Percentiles rank a stretch among this genome's conserved stretches.
Conservation (phyloP, 176 grass and related monocot genomes). For the Dendrocalamus sinicus region DNA sequence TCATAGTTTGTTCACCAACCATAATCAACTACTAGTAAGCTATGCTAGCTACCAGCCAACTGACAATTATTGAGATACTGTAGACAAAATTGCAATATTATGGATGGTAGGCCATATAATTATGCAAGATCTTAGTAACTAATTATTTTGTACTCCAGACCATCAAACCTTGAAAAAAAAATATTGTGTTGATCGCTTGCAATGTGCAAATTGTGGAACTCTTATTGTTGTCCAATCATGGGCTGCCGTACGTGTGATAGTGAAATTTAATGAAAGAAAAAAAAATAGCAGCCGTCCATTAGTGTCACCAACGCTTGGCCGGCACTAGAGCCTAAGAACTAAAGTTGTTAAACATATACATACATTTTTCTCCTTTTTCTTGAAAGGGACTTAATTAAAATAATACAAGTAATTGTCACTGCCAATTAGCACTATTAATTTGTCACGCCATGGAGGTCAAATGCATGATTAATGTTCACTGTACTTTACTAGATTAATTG, state of each 20-base stretch:
- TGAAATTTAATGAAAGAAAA: slow-evolving; percentile 20
- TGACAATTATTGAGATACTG: background rate
- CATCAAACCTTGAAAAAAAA: background rate
- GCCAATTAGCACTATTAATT: slow-evolving; percentile 22
- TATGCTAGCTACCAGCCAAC: background rate
- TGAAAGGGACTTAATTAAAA: slow-evolving; percentile 34
- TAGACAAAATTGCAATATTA: background rate
- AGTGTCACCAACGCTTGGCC: slow-evolving; percentile 39
- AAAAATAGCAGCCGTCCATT: slow-evolving; percentile 20
- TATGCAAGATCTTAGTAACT: background rate
- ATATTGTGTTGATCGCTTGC: background rate
- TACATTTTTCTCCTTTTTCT: slow-evolving; percentile 50
- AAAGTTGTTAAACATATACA: background rate
- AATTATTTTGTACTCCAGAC: background rate
- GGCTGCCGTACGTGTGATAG: slow-evolving; percentile 51
- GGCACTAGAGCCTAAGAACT: slow-evolving; percentile 37
- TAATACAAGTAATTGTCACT: slow-evolving; percentile 16
- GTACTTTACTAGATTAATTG: background rate
- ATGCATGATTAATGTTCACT: slow-evolving; percentile 3
- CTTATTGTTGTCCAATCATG: slow-evolving; percentile 26
- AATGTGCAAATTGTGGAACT: slow-evolving; percentile 9
- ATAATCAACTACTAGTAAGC: slow-evolving; percentile 7
- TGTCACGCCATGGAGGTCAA: slow-evolving; percentile 28
- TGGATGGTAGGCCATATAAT: background rate
- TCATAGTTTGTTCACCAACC: slow-evolving; percentile 40